Evolutionary conservation across 2,329 filamentous ascomycete species (phyloP).

Genomic region (Eutypella sp.): DNA sequence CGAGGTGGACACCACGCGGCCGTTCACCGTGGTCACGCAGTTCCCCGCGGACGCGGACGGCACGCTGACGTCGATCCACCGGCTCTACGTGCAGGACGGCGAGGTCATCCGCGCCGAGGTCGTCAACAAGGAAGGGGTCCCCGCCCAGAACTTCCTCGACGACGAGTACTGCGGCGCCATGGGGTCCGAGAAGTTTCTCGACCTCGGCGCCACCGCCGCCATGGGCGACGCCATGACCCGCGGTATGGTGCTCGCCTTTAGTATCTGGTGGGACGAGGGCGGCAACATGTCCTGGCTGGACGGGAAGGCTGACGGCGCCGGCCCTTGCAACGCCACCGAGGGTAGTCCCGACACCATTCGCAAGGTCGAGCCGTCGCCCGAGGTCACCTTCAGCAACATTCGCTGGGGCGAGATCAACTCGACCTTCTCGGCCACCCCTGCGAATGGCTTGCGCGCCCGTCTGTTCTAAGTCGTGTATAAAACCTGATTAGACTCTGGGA

Average conservation of each 20-base stretch:
- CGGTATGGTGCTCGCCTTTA: constrained; percentile 46
- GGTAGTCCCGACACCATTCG: constrained; percentile 43
- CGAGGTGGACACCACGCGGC: constrained; percentile 29
- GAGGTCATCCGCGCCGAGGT: constrained; percentile 28
- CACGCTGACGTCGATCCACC: constrained; percentile 27
- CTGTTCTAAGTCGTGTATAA: not conserved
- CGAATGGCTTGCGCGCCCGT: not conserved
- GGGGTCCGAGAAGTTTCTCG: constrained; percentile 26
- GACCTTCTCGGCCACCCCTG: constrained; percentile 30
- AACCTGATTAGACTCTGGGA: not conserved
- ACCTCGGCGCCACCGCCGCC: constrained; percentile 34
- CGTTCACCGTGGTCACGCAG: constrained; percentile 33
- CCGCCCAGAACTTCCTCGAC: constrained; percentile 29
- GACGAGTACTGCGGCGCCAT: constrained; percentile 32
- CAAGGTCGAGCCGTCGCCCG: constrained; percentile 37
- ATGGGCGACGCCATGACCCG: constrained; percentile 39
- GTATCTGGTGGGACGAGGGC: constrained; percentile 47
- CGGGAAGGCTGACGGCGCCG: constrained; percentile 42
- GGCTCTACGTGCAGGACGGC: constrained; percentile 31
- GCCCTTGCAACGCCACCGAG: constrained; percentile 42
- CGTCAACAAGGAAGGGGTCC: constrained; percentile 26
- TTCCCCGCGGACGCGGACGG: constrained; percentile 29
- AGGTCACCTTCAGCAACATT: constrained; percentile 52
- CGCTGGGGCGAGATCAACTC: constrained; percentile 51
- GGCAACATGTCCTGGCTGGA: constrained; percentile 51